Base-by-base conservation (phyloP, 768 basidiomycete species). In the Phaffia australis region DNA sequence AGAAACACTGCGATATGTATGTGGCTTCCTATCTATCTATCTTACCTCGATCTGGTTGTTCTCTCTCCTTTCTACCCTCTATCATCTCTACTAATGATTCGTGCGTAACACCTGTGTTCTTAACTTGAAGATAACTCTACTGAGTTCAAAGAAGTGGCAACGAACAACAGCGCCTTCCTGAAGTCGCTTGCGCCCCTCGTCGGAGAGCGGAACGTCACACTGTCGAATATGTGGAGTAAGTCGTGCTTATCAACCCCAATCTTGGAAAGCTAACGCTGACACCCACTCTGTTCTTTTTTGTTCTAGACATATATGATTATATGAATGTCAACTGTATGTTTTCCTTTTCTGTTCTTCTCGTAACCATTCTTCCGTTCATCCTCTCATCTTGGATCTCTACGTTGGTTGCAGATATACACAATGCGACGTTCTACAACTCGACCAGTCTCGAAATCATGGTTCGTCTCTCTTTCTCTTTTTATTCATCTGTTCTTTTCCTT, bases 11-110 rank as follows among this genome's bases (percentile, higher is more conserved):
- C 71, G 85, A 85, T 70, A 80, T 84, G 69, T 81, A 84, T 49
- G 79, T 83, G 46, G 82, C 80, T 63, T 27, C 16, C 78, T 88
- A 74, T 83, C 85, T 74, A 87, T 89, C 70, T 81, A 82, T 86
- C 67, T 27, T 65, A 57, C 49, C 35, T n/a, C 89, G 88, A 75
- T 78, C 84, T 69, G 80, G 81, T 66, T 87, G 9, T 23, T 42
- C n/a, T 16, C 18, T 42, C 42, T 47, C 35, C 29, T 49, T 19
- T 7, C 2, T 35, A 2, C 1, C 15, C 46, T 14, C 30, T 48
- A 21, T 49, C 30, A 14, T 50, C 23, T 9, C 30, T 60, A 25
- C 42, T 50, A 48, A 61, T 47, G 60, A 25, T 3, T 0, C 1
- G 1, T 49, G 46, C 46, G 46, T 60, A 47, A 87, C 76, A 79